These are phyloP conservation scores for Apiotrichum sp. DNA, from an alignment of 1,284 basidiomycete species.

Conservation along the genomic window DNA sequence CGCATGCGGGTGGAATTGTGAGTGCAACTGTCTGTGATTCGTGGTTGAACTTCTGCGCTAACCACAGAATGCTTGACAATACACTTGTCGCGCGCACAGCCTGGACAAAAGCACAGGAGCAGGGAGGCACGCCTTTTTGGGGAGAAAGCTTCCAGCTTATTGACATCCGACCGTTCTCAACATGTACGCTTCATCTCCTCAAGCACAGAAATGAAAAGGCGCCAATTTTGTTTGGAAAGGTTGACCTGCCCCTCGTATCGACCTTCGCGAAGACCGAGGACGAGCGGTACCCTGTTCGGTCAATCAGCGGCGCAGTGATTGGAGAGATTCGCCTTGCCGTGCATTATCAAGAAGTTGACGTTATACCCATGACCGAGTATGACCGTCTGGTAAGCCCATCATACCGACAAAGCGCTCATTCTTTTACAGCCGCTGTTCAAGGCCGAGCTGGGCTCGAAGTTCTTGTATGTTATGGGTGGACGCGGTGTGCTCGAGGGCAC, in stretches of 20 bases:
- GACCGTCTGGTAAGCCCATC: constrained; percentile 3
- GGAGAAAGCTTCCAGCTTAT: constrained; percentile 23
- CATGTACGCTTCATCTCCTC: constrained; percentile 19
- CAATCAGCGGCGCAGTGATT: constrained; percentile 15
- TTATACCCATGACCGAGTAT: constrained; percentile 14
- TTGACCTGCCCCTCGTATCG: constrained; percentile 22
- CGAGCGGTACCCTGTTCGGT: constrained; percentile 28
- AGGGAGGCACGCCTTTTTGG: constrained; percentile 24
- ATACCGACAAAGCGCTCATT: not conserved
- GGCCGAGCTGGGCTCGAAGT: constrained; percentile 4
- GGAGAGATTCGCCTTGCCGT: constrained; percentile 30
- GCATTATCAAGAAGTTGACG: constrained; percentile 18
- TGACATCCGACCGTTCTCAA: constrained; percentile 19
- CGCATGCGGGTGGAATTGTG: constrained; percentile 23
- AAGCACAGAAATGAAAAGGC: constrained; percentile 7
- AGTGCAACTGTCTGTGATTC: not conserved
- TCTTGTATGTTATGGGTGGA: constrained; percentile 14
- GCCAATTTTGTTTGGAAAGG: constrained; percentile 19
- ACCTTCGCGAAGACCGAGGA: constrained; percentile 19
- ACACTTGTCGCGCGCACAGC: constrained; percentile 22
- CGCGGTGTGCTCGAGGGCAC: constrained; percentile 15
- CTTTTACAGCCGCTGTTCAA: not conserved
- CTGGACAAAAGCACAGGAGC: constrained; percentile 22
- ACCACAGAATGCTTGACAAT: constrained; percentile 17
- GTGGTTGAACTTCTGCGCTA: too few relatives aligned